Percentiles rank a stretch among this genome's conserved stretches.
phyloP scores from a whole-genome alignment of 2,329 filamentous ascomycete species.

The Neocucurbitaria cava region DNA sequence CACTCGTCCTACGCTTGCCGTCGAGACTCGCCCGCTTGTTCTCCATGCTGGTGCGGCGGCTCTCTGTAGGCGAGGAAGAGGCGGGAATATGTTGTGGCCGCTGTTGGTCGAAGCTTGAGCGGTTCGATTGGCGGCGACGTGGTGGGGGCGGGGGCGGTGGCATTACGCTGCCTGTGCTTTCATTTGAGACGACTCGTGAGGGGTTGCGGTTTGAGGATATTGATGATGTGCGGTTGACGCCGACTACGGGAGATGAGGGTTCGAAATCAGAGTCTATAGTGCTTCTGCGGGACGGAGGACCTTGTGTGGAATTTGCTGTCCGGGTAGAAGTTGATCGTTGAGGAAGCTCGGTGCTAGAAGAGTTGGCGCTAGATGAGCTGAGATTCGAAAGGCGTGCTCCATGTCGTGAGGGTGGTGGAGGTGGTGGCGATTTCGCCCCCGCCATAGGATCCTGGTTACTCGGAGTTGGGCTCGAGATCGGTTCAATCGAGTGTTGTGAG shows the following conservation, averaged over 20 bases:
- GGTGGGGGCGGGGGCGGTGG: conserved; percentile 43
- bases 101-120: conserved; percentile 42
- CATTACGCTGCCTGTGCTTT: conserved; percentile 29
- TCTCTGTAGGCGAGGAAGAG: conserved; percentile 33
- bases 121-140: conserved; percentile 40
- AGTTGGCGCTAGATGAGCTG: conserved; percentile 34
- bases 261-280: conserved; percentile 36
- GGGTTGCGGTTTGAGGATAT: conserved; percentile 34
- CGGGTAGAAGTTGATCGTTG: conserved; percentile 26
- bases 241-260: conserved; percentile 24
- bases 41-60: conserved; percentile 37
- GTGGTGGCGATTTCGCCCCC: conserved; percentile 38
- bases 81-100: conserved; percentile 27
- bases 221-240: conserved; percentile 35
- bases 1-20: conserved; percentile 39
- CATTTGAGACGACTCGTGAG: conserved; percentile 33
- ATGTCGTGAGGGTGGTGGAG: conserved; percentile 43
- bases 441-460: conserved; percentile 23
- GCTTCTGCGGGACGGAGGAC: conserved; percentile 31
- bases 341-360: conserved; percentile 40
- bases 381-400: conserved; percentile 34
- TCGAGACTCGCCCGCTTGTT: conserved; percentile 37
- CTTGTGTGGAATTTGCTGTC: conserved; percentile 28
- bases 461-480: conserved; percentile 23
- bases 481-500: conserved; percentile 44